A percentile compares a stretch with the other conserved stretches of the same genome.
These are phyloP conservation scores for Sequoiadendron giganteum DNA, from an alignment of 75 land plant genomes.

Conservation along the genomic window DNA sequence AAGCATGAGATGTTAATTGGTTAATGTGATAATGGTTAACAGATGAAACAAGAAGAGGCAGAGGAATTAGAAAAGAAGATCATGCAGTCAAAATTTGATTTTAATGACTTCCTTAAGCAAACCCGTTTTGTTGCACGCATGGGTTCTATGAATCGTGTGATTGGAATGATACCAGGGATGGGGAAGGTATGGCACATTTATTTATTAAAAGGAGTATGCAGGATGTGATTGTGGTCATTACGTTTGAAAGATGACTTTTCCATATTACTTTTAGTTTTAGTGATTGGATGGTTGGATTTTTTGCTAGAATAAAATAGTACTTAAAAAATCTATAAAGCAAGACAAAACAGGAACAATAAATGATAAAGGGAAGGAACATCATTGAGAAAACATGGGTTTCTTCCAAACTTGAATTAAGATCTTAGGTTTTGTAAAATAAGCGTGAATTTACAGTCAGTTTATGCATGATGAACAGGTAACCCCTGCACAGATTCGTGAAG, in stretches of 20 bases:
- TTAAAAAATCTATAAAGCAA: background rate
- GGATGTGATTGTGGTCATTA: background rate
- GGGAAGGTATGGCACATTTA: constrained; percentile 59
- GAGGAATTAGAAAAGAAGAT: constrained; percentile 94
- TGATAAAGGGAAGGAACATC: background rate
- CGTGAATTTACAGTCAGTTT: background rate
- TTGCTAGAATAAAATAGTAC: background rate
- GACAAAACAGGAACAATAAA: background rate
- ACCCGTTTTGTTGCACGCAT: constrained; percentile 85
- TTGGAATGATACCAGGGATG: constrained; percentile 99
- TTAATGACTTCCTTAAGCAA: constrained; percentile 97
- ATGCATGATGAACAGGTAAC: constrained; percentile 58
- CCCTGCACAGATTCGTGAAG: constrained; percentile 94
- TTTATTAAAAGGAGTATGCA: background rate
- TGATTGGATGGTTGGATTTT: background rate
- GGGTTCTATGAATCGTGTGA: constrained; percentile 93
- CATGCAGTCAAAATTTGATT: constrained; percentile 96
- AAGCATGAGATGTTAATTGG: background rate
- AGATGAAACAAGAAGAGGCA: constrained; percentile 98
- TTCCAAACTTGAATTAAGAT: background rate
- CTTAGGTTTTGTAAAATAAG: background rate
- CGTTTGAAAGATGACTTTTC: background rate
- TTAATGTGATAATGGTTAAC: constrained; percentile 13
- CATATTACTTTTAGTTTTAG: background rate
- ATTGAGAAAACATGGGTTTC: background rate